Evolutionary conservation across 2,329 filamentous ascomycete genomes (phyloP).

Genomic region (Alternaria sp.): DNA sequence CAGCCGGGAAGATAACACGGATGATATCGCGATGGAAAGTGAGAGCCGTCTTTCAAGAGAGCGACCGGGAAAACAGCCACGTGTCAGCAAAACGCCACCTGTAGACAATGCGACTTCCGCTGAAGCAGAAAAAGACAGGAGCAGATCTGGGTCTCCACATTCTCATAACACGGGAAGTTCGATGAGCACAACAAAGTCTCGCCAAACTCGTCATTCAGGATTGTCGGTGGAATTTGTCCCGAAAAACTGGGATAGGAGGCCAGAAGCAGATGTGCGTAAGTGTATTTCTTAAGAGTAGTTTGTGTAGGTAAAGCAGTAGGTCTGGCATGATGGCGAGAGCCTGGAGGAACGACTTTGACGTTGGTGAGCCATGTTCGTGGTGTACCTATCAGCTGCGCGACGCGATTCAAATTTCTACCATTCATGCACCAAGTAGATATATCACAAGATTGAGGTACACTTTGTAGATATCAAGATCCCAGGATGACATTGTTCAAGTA

Average conservation of each 20-base stretch:
- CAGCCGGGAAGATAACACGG: not conserved
- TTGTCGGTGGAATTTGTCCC: slow-evolving; percentile 24
- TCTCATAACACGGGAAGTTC: not conserved
- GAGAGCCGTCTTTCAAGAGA: not conserved
- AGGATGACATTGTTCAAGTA: too few relatives aligned
- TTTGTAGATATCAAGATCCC: not conserved
- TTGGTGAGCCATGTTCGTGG: not conserved
- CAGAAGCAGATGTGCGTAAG: not conserved
- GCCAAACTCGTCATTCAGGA: slow-evolving; percentile 30
- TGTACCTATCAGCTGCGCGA: not conserved
- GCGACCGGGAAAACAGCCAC: not conserved
- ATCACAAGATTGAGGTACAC: not conserved
- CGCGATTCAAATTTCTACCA: not conserved
- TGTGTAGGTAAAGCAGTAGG: not conserved
- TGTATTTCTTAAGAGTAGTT: not conserved
- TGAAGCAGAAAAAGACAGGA: not conserved
- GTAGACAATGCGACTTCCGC: too few relatives aligned
- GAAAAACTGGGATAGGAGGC: slow-evolving; percentile 24
- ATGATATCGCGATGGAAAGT: not conserved
- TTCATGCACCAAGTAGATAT: accelerated
- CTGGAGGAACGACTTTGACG: not conserved
- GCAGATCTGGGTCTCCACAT: not conserved
- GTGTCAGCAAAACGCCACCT: not conserved
- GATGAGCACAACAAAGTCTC: not conserved
- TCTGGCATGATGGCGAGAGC: not conserved